A percentile compares a stretch with the other conserved stretches of the same genome.
These are phyloP conservation scores for Histomonas meleagridis DNA, from an alignment of 208 protist genomes.

Conservation along the genomic window DNA sequence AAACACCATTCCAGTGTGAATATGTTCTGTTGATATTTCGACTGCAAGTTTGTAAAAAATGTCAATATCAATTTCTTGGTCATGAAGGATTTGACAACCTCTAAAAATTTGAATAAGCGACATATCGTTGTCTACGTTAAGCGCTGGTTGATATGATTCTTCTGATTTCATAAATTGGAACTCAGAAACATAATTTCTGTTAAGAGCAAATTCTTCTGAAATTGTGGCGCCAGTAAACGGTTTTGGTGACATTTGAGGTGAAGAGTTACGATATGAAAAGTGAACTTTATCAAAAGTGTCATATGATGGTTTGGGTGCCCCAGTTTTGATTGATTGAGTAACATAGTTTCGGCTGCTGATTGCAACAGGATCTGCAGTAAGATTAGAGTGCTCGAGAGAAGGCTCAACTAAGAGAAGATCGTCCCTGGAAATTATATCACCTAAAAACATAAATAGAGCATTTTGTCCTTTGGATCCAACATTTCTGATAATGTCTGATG, in stretches of 20 bases:
- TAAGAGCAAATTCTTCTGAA: background rate
- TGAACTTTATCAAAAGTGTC: background rate
- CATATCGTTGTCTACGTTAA: background rate
- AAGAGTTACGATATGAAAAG: background rate
- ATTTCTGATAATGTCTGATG: background rate
- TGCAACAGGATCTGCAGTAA: background rate
- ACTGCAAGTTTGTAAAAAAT: background rate
- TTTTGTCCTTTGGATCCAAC: background rate
- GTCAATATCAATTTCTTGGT: background rate
- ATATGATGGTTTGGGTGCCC: background rate
- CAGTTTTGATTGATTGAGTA: background rate
- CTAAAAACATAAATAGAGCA: background rate
- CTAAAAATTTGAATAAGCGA: background rate
- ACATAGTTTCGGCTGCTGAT: background rate
- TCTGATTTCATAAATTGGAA: background rate
- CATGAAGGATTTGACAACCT: background rate
- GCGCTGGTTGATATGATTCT: background rate
- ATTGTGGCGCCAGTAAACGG: background rate
- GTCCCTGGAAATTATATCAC: background rate
- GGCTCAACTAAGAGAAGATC: background rate
- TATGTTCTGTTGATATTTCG: background rate
- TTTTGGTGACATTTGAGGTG: too few species aligned
- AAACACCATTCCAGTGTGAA: background rate
- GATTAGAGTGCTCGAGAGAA: background rate
- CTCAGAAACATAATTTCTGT: background rate